Conservation (phyloP, 75 land plant genomes). For the Sequoiadendron giganteum region DNA sequence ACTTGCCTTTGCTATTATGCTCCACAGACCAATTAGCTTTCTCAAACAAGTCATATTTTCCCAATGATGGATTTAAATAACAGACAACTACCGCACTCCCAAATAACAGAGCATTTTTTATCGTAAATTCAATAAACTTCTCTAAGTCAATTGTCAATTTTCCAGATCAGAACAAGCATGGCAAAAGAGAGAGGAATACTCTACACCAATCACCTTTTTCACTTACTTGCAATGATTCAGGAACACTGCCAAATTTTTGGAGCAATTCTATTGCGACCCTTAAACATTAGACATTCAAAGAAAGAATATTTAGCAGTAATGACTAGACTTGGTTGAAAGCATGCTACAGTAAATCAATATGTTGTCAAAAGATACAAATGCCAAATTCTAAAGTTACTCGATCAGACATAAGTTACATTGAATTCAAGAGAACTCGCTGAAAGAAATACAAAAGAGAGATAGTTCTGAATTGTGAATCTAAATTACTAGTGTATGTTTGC, state of each 20-base stretch:
- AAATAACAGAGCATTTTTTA: background rate
- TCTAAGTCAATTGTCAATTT: background rate
- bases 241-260: background rate
- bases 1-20: background rate
- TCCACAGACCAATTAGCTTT: background rate
- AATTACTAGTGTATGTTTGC: background rate
- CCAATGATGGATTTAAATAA: background rate
- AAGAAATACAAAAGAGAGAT: background rate
- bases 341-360: no score
- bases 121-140: background rate
- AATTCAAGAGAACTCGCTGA: background rate
- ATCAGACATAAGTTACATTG: background rate
- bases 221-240: background rate
- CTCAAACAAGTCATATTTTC: background rate
- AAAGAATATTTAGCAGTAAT: background rate
- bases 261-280: background rate
- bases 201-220: background rate
- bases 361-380: background rate
- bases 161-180: background rate
- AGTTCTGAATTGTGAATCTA: background rate
- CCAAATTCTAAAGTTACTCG: background rate
- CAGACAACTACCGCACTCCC: background rate
- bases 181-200: background rate
- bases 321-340: background rate
- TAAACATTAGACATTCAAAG: background rate